phyloP scores from a whole-genome alignment of 1,139 yeast species.

The Meyerozyma smithsonii region DNA sequence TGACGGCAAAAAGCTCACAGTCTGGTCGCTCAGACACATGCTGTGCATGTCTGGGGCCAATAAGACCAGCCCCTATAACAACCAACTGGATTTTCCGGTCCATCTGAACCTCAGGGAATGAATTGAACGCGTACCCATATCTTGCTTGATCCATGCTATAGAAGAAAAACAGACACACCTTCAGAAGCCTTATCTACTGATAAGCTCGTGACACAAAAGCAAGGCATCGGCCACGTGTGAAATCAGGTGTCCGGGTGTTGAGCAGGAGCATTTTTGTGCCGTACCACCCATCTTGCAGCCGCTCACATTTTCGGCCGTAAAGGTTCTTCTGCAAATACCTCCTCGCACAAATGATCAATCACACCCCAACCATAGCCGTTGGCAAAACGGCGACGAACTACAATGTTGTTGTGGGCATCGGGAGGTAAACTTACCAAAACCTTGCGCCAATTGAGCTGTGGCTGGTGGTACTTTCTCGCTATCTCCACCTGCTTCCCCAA shows the following conservation, averaged over 20 bases:
- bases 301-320: constrained; percentile 6
- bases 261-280: no score
- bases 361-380: constrained; percentile 30
- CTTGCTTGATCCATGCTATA: neutral
- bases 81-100: constrained; percentile 7
- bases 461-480: constrained; percentile 22
- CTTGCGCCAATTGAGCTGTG: constrained; percentile 21
- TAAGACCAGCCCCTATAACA: constrained; percentile 22
- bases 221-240: constrained; percentile 1
- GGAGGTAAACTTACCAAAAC: constrained; percentile 23
- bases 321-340: constrained; percentile 10
- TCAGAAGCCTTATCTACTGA: constrained; percentile 1
- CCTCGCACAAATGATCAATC: constrained; percentile 20
- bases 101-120: neutral
- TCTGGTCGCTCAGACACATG: constrained; percentile 20
- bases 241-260: neutral
- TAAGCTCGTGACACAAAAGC: neutral
- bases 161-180: neutral
- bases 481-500: constrained; percentile 21
- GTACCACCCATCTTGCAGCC: constrained; percentile 1
- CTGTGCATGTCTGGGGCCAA: constrained; percentile 23
- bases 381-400: constrained; percentile 23
- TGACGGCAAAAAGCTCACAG: constrained; percentile 29
- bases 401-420: constrained; percentile 25
- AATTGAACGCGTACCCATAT: neutral